These are phyloP conservation scores for Phytopythium mirpurense DNA, from an alignment of 352 stramenopile species.

Conservation along the genomic window DNA sequence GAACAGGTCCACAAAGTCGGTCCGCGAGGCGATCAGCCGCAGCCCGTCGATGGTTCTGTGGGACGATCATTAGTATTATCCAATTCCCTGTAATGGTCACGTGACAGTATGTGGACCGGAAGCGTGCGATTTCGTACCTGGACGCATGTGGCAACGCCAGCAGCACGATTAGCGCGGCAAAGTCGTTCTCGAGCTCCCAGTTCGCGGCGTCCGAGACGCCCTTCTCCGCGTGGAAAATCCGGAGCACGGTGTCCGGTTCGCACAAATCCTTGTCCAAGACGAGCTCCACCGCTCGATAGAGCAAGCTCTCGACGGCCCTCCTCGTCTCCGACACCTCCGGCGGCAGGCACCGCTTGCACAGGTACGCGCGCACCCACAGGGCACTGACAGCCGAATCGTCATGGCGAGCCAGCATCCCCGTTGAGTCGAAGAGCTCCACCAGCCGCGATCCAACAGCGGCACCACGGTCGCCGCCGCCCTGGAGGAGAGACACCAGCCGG, in stretches of 20 bases:
- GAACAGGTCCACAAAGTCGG: conserved; percentile 55
- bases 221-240: conserved; percentile 10
- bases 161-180: conserved; percentile 60
- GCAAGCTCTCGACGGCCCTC: conserved; percentile 27
- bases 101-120: neutral
- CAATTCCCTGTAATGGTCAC: conserved; percentile 1
- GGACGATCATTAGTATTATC: too few species aligned
- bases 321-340: conserved; percentile 10
- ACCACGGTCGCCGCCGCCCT: conserved; percentile 8
- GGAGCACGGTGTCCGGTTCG: conserved; percentile 29
- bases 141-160: conserved; percentile 48
- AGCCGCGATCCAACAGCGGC: conserved; percentile 8
- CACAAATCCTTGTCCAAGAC: conserved; percentile 50
- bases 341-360: conserved; percentile 38
- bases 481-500: conserved; percentile 36
- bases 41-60: conserved; percentile 59
- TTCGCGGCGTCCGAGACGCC: too few species aligned
- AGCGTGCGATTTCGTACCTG: too few species aligned
- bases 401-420: neutral
- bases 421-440: conserved; percentile 9
- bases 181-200: conserved; percentile 47
- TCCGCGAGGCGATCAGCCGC: conserved; percentile 42
- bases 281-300: conserved; percentile 38
- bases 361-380: conserved; percentile 46
- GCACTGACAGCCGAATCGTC: neutral